A percentile compares a stretch with the other conserved stretches of the same genome.
Evolutionary conservation across 768 basidiomycete genomes (phyloP).

Genomic region (Termitomyces heimii): DNA sequence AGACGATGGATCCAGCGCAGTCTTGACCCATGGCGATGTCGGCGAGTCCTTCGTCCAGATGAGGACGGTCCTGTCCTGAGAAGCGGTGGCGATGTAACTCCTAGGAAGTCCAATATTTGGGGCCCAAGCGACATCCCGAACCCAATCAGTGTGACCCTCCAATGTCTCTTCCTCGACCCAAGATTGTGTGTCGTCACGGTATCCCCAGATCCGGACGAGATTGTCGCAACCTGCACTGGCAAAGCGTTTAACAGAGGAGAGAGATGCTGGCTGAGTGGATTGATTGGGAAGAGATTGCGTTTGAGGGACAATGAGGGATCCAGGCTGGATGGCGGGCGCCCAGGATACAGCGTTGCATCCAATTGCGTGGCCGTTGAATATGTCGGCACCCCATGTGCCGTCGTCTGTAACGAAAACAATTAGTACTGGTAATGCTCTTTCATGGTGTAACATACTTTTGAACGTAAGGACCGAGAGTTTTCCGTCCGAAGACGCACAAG

Average conservation of each 20-base stretch:
- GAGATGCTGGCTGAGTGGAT: conserved; percentile 28
- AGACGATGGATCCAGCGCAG: conserved; percentile 67
- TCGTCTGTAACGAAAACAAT: conserved; percentile 55
- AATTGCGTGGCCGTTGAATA: conserved; percentile 93
- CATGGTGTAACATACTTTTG: conserved; percentile 59
- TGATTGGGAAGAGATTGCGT: conserved; percentile 41
- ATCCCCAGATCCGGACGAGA: conserved; percentile 91
- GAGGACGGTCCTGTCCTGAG: conserved; percentile 87
- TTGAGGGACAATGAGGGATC: conserved; percentile 73
- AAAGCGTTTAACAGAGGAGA: conserved; percentile 80
- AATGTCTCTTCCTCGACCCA: conserved; percentile 91
- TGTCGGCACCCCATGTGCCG: conserved; percentile 92
- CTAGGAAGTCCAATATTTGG: conserved; percentile 94
- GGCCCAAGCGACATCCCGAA: conserved; percentile 98
- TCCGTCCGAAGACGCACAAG: conserved; percentile 95
- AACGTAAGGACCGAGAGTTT: conserved; percentile 95
- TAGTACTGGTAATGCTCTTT: not conserved
- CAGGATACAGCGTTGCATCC: conserved; percentile 97
- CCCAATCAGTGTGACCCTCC: conserved; percentile 95
- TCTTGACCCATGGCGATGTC: conserved; percentile 72
- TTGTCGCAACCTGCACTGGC: conserved; percentile 97
- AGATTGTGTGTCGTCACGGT: conserved; percentile 78
- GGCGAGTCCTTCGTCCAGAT: conserved; percentile 89
- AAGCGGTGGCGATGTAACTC: conserved; percentile 93
- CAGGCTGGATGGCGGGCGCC: conserved; percentile 88